Base-by-base conservation (phyloP, 768 basidiomycete genomes). In the Cantharellus cinnabarinus region DNA sequence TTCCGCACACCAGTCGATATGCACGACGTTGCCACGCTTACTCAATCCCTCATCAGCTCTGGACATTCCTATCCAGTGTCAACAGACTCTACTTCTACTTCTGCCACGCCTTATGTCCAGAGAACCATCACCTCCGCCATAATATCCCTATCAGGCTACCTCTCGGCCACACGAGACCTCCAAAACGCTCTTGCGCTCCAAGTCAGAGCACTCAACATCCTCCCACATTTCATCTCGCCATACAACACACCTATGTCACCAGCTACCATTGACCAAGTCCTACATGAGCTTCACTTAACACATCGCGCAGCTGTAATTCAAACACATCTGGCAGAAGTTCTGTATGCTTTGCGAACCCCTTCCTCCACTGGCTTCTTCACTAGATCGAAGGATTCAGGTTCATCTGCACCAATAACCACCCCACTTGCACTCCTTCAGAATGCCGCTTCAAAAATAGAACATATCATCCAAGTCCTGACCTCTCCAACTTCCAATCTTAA, bases 261-360 rank as follows among this genome's bases (percentile, higher is more conserved):
- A 29, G 20, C 20, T 29, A 29, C 20, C 20, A 29, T 29, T 29
- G 20, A 29, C 20, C 20, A 29, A 29, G 20, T 29, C 20, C 20
- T 29, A 29, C 20, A 29, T 29, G 20, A 29, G 20, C 20, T 29
- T 29, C 20, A 29, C 20, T 29, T 29, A 29, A 29, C 64, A 38
- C 85, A 88, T 61, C 81, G 83, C 44, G 78, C 82, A 14, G 78
- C 85, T n/a, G 70, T 88, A 5, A 69, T 88, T 53, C 80, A 80
- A 10, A 72, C 82, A 7, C 85, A 88, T 65, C 77, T 79, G 10
- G 84, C 83, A 0, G 83, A 88, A 69, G 83, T 88, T 5, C 69
- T 78, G 5, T 75, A 80, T 65, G 80, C 79, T 14, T 29, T 48
- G 10, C 44, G 44, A 10, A 29, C 10, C 29, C 44, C 44, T 29